These are phyloP conservation scores for Fimicolochytrium jonesii DNA, from an alignment of 192 early-diverging fungal species.

Conservation along the genomic window DNA sequence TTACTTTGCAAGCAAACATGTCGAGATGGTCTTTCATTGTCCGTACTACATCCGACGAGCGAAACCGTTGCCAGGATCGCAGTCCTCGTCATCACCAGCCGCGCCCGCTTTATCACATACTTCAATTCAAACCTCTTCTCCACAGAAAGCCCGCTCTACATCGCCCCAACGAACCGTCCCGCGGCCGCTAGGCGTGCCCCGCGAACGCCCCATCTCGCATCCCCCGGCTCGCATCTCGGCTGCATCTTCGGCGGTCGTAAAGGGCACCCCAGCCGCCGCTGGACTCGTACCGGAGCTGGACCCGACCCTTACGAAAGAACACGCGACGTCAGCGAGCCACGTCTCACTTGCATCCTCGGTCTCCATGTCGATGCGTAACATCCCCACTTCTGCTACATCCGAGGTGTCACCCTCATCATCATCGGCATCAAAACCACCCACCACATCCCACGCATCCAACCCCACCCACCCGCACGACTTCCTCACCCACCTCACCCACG, in stretches of 20 bases:
- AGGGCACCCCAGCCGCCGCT: too few species aligned
- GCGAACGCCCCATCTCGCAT: too few species aligned
- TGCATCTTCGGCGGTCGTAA: too few species aligned
- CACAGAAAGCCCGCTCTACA: neutral
- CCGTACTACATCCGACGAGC: conserved; percentile 55
- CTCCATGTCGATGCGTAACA: too few species aligned
- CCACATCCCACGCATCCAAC: neutral
- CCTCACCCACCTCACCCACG: conserved; percentile 37
- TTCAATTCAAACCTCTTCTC: neutral
- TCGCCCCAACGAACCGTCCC: neutral
- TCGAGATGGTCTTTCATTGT: conserved; percentile 68
- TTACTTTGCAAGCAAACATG: conserved; percentile 64
- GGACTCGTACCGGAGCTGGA: neutral
- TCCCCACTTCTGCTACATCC: too few species aligned
- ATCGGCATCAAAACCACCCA: neutral
- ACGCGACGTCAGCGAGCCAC: too few species aligned
- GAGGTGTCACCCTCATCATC: too few species aligned
- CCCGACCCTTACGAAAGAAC: too few species aligned
- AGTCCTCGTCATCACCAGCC: neutral
- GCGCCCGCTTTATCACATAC: neutral
- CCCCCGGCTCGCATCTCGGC: too few species aligned
- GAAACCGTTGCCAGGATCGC: neutral
- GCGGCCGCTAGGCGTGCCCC: neutral
- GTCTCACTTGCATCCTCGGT: too few species aligned
- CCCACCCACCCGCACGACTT: neutral